These are phyloP conservation scores for Pulveroboletus sp. DNA, from an alignment of 768 basidiomycete genomes.

Conservation along the genomic window DNA sequence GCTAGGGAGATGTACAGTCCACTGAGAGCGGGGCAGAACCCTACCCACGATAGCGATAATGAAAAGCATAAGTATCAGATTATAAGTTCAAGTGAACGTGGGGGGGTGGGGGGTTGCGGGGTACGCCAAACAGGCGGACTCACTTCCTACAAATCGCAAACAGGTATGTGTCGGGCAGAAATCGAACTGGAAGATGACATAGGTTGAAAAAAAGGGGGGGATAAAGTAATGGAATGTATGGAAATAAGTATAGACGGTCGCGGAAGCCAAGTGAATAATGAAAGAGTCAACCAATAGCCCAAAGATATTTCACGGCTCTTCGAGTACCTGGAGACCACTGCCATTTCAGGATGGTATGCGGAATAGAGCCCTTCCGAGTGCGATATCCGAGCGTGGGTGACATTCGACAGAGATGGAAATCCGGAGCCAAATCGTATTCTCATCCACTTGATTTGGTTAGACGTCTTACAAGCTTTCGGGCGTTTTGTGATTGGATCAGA, in stretches of 20 bases:
- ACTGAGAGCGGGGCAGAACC: conserved; percentile 9
- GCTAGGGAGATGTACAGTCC: conserved; percentile 24
- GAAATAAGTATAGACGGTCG: conserved; percentile 26
- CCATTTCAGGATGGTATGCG: conserved; percentile 7
- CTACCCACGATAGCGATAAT: conserved; percentile 28
- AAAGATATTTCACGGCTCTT: conserved; percentile 32
- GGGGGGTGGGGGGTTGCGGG: conserved; percentile 19
- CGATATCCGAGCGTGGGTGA: conserved; percentile 5
- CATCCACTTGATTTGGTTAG: conserved; percentile 38
- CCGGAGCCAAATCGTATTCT: conserved; percentile 44
- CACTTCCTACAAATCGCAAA: conserved; percentile 20
- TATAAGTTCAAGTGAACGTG: conserved; percentile 31
- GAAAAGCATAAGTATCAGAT: conserved; percentile 29
- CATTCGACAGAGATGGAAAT: conserved; percentile 24
- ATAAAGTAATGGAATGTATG: conserved; percentile 26
- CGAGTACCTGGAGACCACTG: conserved; percentile 1
- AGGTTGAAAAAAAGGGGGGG: conserved; percentile 20
- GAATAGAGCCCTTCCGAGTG: too few species aligned
- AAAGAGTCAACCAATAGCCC: conserved; percentile 63
- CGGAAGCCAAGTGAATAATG: conserved; percentile 46
- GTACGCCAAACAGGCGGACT: conserved; percentile 22
- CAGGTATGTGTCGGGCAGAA: conserved; percentile 32
- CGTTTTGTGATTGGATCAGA: conserved; percentile 29
- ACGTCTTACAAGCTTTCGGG: conserved; percentile 31
- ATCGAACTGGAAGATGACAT: conserved; percentile 26